Conservation (phyloP, 768 basidiomycete genomes). For the Erythrobasidium yunnanense region DNA sequence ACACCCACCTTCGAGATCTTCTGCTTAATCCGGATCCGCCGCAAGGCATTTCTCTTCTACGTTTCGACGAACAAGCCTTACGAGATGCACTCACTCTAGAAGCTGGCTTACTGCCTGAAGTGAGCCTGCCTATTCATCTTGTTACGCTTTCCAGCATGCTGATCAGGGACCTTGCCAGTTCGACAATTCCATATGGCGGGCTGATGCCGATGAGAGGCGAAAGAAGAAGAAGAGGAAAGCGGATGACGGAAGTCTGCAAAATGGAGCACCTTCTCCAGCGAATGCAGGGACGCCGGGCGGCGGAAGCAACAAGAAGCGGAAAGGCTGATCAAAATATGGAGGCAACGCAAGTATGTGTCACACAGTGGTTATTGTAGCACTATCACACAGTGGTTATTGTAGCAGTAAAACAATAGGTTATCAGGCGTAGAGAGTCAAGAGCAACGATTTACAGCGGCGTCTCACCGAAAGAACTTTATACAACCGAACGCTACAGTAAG, state of each 20-base stretch:
- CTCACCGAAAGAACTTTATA: not conserved
- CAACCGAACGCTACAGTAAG: no score
- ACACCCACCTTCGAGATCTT: conserved; percentile 29
- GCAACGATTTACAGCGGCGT: not conserved
- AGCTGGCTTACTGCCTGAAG: conserved; percentile 31
- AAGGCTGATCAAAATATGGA: not conserved
- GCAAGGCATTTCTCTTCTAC: conserved; percentile 22
- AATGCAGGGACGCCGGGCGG: not conserved
- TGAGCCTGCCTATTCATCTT: conserved; percentile 24
- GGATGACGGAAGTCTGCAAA: not conserved
- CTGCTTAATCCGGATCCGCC: conserved; percentile 36
- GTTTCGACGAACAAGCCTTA: conserved; percentile 29
- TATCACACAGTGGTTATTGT: not conserved
- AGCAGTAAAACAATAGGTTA: not conserved
- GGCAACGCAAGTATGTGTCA: not conserved
- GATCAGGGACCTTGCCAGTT: conserved; percentile 23
- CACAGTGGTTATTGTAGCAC: not conserved
- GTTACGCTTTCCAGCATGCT: not conserved
- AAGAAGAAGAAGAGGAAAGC: conserved; percentile 31
- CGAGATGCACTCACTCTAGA: conserved; percentile 33
- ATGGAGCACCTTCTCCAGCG: conserved; percentile 12
- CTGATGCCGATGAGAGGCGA: conserved; percentile 10
- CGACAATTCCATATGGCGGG: not conserved
- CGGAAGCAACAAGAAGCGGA: not conserved
- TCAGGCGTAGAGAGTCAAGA: not conserved